phyloP scores from a whole-genome alignment of 1,139 yeast genomes.

The Pichia norvegensis region DNA sequence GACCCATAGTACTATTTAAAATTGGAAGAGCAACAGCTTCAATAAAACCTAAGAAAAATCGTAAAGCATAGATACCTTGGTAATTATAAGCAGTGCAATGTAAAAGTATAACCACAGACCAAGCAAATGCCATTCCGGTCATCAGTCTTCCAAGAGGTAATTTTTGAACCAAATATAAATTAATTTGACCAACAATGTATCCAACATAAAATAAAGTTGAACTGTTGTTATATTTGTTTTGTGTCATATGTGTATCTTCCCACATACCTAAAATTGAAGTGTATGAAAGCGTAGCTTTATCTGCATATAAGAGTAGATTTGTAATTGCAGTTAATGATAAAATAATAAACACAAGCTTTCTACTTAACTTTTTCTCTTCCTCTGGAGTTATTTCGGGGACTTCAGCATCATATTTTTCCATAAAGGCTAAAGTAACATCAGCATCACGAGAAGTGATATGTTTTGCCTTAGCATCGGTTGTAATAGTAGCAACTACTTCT shows the following conservation, averaged over 20 bases:
- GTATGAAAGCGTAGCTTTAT: constrained; percentile 38
- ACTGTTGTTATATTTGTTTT: constrained; percentile 31
- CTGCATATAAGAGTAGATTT: constrained; percentile 35
- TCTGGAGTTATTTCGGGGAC: constrained; percentile 27
- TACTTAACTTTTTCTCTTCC: constrained; percentile 27
- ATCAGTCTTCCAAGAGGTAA: constrained; percentile 30
- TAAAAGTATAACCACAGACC: constrained; percentile 29
- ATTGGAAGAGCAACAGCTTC: constrained; percentile 32
- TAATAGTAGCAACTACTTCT: background rate
- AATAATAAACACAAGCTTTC: constrained; percentile 28
- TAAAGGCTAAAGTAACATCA: constrained; percentile 30
- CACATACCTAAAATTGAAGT: constrained; percentile 40
- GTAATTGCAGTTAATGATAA: constrained; percentile 29
- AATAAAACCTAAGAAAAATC: constrained; percentile 32
- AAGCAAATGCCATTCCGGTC: constrained; percentile 24
- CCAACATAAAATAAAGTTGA: constrained; percentile 41
- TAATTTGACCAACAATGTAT: constrained; percentile 32
- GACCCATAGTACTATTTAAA: constrained; percentile 31
- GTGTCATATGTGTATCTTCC: constrained; percentile 34
- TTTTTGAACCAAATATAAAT: constrained; percentile 28
- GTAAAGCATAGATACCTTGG: constrained; percentile 30
- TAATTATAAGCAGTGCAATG: constrained; percentile 30
- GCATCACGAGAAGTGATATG: constrained; percentile 27
- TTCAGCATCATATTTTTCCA: constrained; percentile 25
- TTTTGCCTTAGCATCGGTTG: background rate